Evolutionary conservation across 1,139 yeast species (phyloP).

Genomic region (Kluyveromyces marxianus): DNA sequence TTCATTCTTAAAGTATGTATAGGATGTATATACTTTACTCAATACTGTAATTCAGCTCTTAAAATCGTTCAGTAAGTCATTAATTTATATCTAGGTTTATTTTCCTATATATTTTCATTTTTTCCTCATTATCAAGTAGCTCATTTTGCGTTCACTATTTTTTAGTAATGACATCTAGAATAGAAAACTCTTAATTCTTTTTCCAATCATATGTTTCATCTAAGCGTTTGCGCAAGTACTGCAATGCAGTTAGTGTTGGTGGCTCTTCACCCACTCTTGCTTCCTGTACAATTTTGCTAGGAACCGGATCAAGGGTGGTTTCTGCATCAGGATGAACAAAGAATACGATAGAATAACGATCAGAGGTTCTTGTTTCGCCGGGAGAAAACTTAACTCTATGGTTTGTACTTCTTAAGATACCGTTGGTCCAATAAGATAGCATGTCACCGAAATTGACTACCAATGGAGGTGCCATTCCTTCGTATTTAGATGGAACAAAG

Average conservation of each 20-base stretch:
- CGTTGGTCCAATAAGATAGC: conserved; percentile 73
- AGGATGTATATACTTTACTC: too few species aligned
- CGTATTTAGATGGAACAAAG: conserved; percentile 33
- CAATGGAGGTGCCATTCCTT: conserved; percentile 53
- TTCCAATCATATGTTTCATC: conserved; percentile 49
- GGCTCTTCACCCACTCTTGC: conserved; percentile 42
- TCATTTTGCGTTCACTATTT: too few species aligned
- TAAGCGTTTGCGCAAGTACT: conserved; percentile 58
- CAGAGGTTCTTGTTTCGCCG: conserved; percentile 46
- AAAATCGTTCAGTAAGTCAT: too few species aligned
- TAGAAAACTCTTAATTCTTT: not conserved
- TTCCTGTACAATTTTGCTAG: conserved; percentile 43
- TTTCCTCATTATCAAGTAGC: too few species aligned
- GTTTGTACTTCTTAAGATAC: conserved; percentile 59
- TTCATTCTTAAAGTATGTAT: too few species aligned
- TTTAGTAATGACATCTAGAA: too few species aligned
- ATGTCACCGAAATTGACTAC: conserved; percentile 78
- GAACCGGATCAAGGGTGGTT: conserved; percentile 62
- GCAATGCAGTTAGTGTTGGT: conserved; percentile 51
- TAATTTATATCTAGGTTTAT: too few species aligned
- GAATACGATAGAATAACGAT: conserved; percentile 72
- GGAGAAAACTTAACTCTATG: conserved; percentile 66
- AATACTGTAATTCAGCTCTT: too few species aligned
- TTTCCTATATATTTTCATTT: too few species aligned
- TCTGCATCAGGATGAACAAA: conserved; percentile 75